Evolutionary conservation across 1,284 basidiomycete species (phyloP), one percentile per base, ranked within the genome.

Genomic region (Rhodotorula sp.): DNA sequence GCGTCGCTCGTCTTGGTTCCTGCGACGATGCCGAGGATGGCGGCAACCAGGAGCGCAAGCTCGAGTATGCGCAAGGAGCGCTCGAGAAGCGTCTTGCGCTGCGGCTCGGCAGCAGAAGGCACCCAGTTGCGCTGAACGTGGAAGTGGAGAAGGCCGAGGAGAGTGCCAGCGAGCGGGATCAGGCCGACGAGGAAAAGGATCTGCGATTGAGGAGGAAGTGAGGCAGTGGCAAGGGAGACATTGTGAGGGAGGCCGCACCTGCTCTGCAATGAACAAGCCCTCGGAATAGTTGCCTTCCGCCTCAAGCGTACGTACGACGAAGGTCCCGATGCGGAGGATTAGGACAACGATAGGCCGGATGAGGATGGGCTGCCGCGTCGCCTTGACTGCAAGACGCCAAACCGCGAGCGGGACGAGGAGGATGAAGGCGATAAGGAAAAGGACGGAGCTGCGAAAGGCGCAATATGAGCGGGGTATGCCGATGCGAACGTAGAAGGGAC

Each of bases 281-380:
- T 32, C 36, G 4, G 48, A 29, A 10, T 57, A n/a, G 50, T 71
- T 54, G 12, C 64, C 63, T 21, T 60, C 50, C 1, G 75, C 65
- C 44, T 74, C 63, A 13, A 76, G n/a, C 8, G 76, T 72, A 19
- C 77, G 72, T 12, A 78, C 66, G 37, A 74, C 53, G 48, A 67
- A 77, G 1, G 77, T 77, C 8, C 64, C 75, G 25, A 73, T 58
- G 13, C 77, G 73, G 36, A 66, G 34, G 32, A 62, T 3, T 15
- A 73, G 41, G 37, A 78, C 71, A n/a, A 76, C 51, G 46, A 67
- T 39, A 0, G 76, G 77, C 10, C 77, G 72, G 12, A 77, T 67
- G 39, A 78, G 62, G 29, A 70, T n/a, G 5, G 44, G 29, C 0
- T 67, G 61, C 3, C 77, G 74, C 2, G 76, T 66, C 0, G 25